These are phyloP conservation scores for Lotus japonicus DNA, from an alignment of 306 rosid species.

Conservation along the genomic window DNA sequence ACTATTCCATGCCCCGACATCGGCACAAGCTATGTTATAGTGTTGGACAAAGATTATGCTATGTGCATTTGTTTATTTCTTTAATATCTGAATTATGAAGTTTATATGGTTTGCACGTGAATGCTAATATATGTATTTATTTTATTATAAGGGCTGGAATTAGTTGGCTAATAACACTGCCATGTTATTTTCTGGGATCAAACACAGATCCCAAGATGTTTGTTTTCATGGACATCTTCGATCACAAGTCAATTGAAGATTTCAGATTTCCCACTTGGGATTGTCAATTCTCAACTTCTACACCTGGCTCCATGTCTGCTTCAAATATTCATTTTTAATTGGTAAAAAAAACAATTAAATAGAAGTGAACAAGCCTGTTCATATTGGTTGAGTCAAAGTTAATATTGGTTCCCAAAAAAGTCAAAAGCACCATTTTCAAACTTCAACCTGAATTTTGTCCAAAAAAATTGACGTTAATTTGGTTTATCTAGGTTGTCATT, in stretches of 20 bases:
- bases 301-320: background rate
- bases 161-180: slow-evolving; percentile 22
- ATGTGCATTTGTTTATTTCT: slow-evolving; percentile 15
- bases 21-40: slow-evolving; percentile 41
- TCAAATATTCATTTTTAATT: background rate
- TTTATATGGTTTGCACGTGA: slow-evolving; percentile 30
- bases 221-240: slow-evolving; percentile 12
- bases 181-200: slow-evolving; percentile 21
- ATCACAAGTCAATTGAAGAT: slow-evolving; percentile 45
- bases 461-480: background rate
- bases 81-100: background rate
- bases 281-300: slow-evolving; percentile 15
- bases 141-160: slow-evolving; percentile 22
- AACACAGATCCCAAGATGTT: slow-evolving; percentile 61
- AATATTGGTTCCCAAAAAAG: slow-evolving; percentile 16
- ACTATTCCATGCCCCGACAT: slow-evolving; percentile 34
- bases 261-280: slow-evolving; percentile 43
- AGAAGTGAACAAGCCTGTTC: slow-evolving; percentile 10
- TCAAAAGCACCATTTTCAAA: slow-evolving; percentile 27
- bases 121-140: slow-evolving; percentile 1
- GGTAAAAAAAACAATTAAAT: too few relatives aligned
- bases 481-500: slow-evolving; percentile 16
- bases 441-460: slow-evolving; percentile 1
- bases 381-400: slow-evolving; percentile 27
- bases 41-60: slow-evolving; percentile 43